Conservation (phyloP, 2,329 filamentous ascomycete genomes). For the Xylaria sp. region DNA sequence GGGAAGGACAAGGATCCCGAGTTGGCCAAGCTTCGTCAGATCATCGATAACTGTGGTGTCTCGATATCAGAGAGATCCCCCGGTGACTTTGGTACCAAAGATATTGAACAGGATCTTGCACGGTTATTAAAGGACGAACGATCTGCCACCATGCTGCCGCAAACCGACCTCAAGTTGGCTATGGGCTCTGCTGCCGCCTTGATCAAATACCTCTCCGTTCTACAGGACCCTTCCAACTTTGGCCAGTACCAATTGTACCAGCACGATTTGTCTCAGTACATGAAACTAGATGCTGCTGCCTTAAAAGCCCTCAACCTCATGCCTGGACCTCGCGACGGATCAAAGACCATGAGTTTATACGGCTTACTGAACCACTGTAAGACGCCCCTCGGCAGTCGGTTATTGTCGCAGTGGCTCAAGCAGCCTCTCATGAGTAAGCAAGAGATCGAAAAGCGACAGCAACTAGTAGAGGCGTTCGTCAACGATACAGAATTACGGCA, state of each 20-base stretch:
- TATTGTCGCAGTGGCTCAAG: conserved; percentile 95
- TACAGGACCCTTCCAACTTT: conserved; percentile 91
- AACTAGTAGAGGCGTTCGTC: conserved; percentile 91
- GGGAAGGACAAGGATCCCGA: conserved; percentile 88
- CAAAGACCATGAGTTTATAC: conserved; percentile 96
- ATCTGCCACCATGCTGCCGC: conserved; percentile 69
- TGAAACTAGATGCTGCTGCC: conserved; percentile 95
- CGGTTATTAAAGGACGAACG: conserved; percentile 83
- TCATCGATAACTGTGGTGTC: conserved; percentile 88
- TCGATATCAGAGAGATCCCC: conserved; percentile 75
- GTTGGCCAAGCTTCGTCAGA: conserved; percentile 76
- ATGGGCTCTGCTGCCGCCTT: conserved; percentile 92
- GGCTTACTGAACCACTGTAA: conserved; percentile 96
- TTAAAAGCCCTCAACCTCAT: conserved; percentile 93
- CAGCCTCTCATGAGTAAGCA: conserved; percentile 88
- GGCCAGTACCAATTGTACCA: conserved; percentile 97
- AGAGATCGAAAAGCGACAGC: conserved; percentile 86
- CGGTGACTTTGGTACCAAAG: conserved; percentile 76
- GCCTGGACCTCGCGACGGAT: conserved; percentile 87
- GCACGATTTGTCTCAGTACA: conserved; percentile 92
- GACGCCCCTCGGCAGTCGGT: conserved; percentile 82
- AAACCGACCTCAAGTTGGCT: conserved; percentile 88
- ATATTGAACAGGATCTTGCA: conserved; percentile 92
- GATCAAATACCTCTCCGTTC: conserved; percentile 87
- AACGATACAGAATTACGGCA: conserved; percentile 89